Evolutionary conservation across 257 asterid species (phyloP), one percentile per base, ranked within the genome.

Genomic region (Solanum boliviense): DNA sequence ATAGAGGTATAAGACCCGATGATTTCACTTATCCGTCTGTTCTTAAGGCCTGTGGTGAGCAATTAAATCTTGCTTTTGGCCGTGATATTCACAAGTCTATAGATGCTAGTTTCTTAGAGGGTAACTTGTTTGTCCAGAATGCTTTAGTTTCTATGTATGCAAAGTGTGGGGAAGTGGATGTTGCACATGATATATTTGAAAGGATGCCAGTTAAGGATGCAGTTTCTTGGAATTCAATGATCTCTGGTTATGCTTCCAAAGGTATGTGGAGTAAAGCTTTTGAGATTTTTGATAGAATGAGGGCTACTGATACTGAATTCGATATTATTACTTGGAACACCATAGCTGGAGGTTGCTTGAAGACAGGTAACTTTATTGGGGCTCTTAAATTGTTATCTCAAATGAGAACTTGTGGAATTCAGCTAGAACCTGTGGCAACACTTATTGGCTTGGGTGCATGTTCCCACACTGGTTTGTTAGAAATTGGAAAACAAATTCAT

Each of bases 31-130:
- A 93, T 89, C 98, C 99, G 32, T 94, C 98, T 60, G 93, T 96
- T 84, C 93, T 96, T 71, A 96, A 95, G 94, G 98, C 96, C 75
- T 94, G 98, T 89, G 98, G 98, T n/a, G 96, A 93, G 87, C 96
- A 84, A 81, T 90, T 90, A 56, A 87, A 93, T 93, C 89, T 96
- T 83, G 90, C 87, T 84, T 91, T 90, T 62, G 98, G 98, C 35
- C 91, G 90, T 81, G 92, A 83, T 89, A 93, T 96, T 85, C 99
- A 95, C 79, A 90, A 65, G 67, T 95, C 92, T 60, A 89, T 95
- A 62, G 88, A 86, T 65, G 91, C 89, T 76, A 90, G 92, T 92
- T 81, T 91, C 46, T 83, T 93, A 46, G 89, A 88, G 38, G 71
- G 87, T 32, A 88, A 93, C 93, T 87, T 96, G 91, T 95, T 94